Percentiles rank a stretch among this genome's conserved stretches.
phyloP scores from a whole-genome alignment of 2,329 filamentous ascomycete species.

The Arthrobotrys iridis region DNA sequence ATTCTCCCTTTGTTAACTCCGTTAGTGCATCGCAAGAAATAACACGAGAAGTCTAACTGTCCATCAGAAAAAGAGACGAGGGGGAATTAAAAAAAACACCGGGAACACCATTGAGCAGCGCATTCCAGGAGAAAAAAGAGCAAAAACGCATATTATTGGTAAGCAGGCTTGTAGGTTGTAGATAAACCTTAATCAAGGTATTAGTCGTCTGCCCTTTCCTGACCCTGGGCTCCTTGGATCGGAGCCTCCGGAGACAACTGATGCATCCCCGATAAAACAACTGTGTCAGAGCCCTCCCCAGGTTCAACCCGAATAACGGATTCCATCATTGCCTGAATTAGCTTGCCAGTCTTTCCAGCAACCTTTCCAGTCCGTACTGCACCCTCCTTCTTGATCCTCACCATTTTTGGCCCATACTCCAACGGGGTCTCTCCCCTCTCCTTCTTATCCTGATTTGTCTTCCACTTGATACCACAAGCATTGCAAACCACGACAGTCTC shows the following conservation, averaged over 20 bases:
- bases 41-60: not conserved
- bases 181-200: not conserved
- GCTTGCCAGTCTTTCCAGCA: slow-evolving; percentile 36
- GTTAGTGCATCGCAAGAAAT: not conserved
- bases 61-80: not conserved
- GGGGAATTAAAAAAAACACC: not conserved
- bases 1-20: not conserved
- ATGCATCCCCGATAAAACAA: slow-evolving; percentile 37
- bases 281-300: slow-evolving; percentile 14
- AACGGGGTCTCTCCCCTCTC: slow-evolving; percentile 45
- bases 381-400: slow-evolving; percentile 46
- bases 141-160: not conserved
- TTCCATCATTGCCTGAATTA: slow-evolving; percentile 52
- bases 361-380: slow-evolving; percentile 32
- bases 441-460: slow-evolving; percentile 56
- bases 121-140: not conserved
- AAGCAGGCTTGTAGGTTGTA: not conserved
- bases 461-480: slow-evolving; percentile 59
- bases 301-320: slow-evolving; percentile 33
- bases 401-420: slow-evolving; percentile 47
- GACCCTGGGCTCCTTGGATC: not conserved
- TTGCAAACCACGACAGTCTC: slow-evolving; percentile 59
- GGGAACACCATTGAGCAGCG: not conserved
- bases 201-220: not conserved
- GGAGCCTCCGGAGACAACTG: slow-evolving; percentile 25